Evolutionary conservation across 164 flowering plant genomes (phyloP), one percentile per base, ranked within the genome.

Genomic region (Tetracentron sinense): DNA sequence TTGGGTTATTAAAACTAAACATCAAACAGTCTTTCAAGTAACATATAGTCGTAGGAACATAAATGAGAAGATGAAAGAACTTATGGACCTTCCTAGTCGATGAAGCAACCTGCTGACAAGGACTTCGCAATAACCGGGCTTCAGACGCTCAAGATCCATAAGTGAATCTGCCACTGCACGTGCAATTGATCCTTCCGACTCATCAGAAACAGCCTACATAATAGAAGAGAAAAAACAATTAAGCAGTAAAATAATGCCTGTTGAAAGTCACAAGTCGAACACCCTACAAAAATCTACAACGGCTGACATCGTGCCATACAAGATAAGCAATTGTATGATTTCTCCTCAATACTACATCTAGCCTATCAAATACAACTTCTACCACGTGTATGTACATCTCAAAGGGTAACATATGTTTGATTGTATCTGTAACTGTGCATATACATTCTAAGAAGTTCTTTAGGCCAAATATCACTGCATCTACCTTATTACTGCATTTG

Each of bases 91-190:
- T 79, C 82, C 90, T 48, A 93, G 76, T 61, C 74, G 79, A 67
- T 88, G 86, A 70, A 93, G 86, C 78, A 93, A 71, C 72, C 71
- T 81, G 67, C 80, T 81, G 68, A 90, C 78, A 59, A 90, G 60
- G 49, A 76, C 74, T 72, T 93, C 96, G 73, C 78, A 87, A 15
- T 90, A 87, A 20, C 98, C 96, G 38, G 96, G 89, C 68, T 73
- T 86, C 19, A 28, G 8, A 28, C 78, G 80, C 74, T 93, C 98
- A 85, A 93, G 76, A 63, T 88, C 79, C 52, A 79, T 71, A 20
- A 93, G 82, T 11, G 96, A 80, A 74, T 76, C 81, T 28, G 68
- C 53, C 20, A 88, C 86, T 53, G 79, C 70, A 64, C 68, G 82
- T 38, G 69, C 78, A 64, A 74, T 64, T 54, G 83, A 57, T 28